Percentiles rank a stretch among this genome's conserved stretches.
Evolutionary conservation across 179 eudicot species (phyloP).

Genomic region (Gypsophila paniculata): DNA sequence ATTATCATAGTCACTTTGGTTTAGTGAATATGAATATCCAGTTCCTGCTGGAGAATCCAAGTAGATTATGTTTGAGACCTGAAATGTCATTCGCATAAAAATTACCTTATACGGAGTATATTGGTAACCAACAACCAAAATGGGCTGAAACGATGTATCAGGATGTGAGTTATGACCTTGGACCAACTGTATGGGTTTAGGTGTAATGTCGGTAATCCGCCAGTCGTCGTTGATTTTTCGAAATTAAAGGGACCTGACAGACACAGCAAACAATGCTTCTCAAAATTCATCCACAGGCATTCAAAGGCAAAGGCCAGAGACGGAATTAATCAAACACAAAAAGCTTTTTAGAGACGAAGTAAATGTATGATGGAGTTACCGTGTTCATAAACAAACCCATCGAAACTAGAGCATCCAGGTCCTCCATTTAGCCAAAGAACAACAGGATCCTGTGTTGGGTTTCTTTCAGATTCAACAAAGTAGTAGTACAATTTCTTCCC

Average conservation of each 20-base stretch:
- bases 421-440: constrained; percentile 99
- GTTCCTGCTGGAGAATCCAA: constrained; percentile 91
- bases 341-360: neutral
- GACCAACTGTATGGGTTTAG: constrained; percentile 92
- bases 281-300: neutral
- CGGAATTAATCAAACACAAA: neutral
- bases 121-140: neutral
- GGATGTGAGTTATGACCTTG: constrained; percentile 43
- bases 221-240: constrained; percentile 45
- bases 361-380: constrained; percentile 37
- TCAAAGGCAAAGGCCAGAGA: neutral
- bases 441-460: constrained; percentile 71
- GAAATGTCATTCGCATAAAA: constrained; percentile 8
- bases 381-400: constrained; percentile 89
- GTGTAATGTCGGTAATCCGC: constrained; percentile 63
- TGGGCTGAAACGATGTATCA: neutral
- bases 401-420: constrained; percentile 97
- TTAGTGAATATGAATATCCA: constrained; percentile 65
- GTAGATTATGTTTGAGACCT: constrained; percentile 86
- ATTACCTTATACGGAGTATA: neutral
- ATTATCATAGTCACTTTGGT: constrained; percentile 52
- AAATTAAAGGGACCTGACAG: constrained; percentile 84
- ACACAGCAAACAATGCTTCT: neutral
- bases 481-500: constrained; percentile 76
- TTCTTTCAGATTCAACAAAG: constrained; percentile 73